Percentiles rank a stretch among this genome's conserved stretches.
phyloP scores from a whole-genome alignment of 495 filamentous ascomycete species.

The Diplogelasinospora grovesii region DNA sequence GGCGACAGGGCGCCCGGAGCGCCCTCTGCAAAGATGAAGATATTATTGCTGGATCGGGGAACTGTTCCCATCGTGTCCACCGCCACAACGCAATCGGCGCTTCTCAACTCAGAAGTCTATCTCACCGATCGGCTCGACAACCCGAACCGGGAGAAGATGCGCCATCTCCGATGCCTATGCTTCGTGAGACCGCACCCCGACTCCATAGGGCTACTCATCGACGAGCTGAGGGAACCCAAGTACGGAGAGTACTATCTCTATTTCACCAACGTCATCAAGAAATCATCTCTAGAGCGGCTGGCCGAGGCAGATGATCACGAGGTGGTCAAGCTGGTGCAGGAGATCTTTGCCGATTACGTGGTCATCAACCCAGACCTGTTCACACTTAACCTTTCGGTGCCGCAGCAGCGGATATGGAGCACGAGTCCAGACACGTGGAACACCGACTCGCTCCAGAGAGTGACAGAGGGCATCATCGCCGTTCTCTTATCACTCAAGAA shows the following conservation, averaged over 20 bases:
- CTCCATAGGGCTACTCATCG: slow-evolving; percentile 87
- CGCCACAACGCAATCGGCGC: slow-evolving; percentile 87
- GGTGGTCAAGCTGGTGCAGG: slow-evolving; percentile 85
- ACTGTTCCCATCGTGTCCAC: slow-evolving; percentile 92
- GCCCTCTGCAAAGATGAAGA: slow-evolving; percentile 95
- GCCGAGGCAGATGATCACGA: slow-evolving; percentile 98
- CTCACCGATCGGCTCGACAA: slow-evolving; percentile 96
- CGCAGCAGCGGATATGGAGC: slow-evolving; percentile 71
- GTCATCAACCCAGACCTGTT: slow-evolving; percentile 94
- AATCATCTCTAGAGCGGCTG: slow-evolving; percentile 88
- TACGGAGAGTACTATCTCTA: slow-evolving; percentile 97
- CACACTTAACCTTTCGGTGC: slow-evolving; percentile 68
- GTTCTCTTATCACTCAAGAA: slow-evolving; percentile 85
- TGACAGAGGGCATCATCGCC: slow-evolving; percentile 80
- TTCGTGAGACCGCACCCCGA: slow-evolving; percentile 88
- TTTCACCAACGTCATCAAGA: slow-evolving; percentile 95
- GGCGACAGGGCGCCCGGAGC: slow-evolving; percentile 65
- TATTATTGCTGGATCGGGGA: slow-evolving; percentile 87
- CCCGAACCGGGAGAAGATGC: slow-evolving; percentile 88
- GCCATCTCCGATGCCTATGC: slow-evolving; percentile 87
- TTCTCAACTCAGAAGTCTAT: slow-evolving; percentile 97
- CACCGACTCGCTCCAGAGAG: slow-evolving; percentile 71
- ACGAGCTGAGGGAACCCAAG: slow-evolving; percentile 92
- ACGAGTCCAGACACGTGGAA: slow-evolving; percentile 84
- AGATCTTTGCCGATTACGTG: slow-evolving; percentile 92